phyloP scores from a whole-genome alignment of 345 rosid genomes.

The Euphorbia tirucalli region DNA sequence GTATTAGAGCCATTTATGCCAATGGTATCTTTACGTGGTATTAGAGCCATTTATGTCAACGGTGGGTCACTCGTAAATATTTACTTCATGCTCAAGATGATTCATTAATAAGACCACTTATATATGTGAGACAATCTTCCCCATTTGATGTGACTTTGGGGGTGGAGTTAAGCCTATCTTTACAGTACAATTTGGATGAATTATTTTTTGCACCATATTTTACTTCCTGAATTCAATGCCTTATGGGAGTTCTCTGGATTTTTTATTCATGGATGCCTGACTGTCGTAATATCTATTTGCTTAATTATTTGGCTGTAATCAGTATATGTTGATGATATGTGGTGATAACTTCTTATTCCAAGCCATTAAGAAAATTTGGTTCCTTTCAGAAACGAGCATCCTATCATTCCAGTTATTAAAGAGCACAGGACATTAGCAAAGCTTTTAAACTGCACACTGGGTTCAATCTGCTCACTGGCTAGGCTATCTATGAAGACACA shows the following conservation, averaged over 20 bases:
- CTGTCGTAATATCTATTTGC: background rate
- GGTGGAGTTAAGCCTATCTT: too few relatives aligned
- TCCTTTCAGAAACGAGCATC: constrained; percentile 79
- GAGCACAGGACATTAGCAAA: constrained; percentile 93
- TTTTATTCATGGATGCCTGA: background rate
- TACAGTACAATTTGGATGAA: background rate
- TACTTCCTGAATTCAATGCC: background rate
- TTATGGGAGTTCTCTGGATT: background rate
- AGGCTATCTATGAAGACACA: constrained; percentile 63
- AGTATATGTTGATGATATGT: background rate
- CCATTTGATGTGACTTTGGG: too few relatives aligned
- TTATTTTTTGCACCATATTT: background rate
- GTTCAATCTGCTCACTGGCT: constrained; percentile 80
- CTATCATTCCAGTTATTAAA: constrained; percentile 77
- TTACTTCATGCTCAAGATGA: too few relatives aligned
- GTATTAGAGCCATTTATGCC: too few relatives aligned
- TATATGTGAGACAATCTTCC: too few relatives aligned
- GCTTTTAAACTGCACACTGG: constrained; percentile 80
- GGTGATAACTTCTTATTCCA: background rate
- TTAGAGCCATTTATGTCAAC: too few relatives aligned
- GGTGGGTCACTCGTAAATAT: too few relatives aligned
- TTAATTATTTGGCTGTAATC: background rate
- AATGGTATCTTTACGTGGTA: too few relatives aligned
- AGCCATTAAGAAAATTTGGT: constrained; percentile 14
- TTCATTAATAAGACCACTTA: too few relatives aligned